These are phyloP conservation scores for Lactarius pseudohatsudake DNA, from an alignment of 768 basidiomycete species.

Conservation along the genomic window DNA sequence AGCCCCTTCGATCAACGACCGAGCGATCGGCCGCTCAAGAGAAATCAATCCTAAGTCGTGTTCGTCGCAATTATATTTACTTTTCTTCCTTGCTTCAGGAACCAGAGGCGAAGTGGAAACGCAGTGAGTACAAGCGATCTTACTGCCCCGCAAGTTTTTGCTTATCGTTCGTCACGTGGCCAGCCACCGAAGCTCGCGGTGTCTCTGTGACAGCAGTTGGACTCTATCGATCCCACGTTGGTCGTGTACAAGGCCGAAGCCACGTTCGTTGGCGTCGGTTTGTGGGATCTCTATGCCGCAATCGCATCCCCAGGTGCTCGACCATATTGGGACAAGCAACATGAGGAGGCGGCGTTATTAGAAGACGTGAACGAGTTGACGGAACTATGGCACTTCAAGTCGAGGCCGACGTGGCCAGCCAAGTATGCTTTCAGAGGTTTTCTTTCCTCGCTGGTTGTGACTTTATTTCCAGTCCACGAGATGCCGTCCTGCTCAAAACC, in stretches of 20 bases:
- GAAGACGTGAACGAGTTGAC: conserved; percentile 91
- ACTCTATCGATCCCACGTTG: conserved; percentile 95
- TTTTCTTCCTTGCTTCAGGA: conserved; percentile 96
- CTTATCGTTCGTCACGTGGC: conserved; percentile 21
- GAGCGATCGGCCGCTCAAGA: conserved; percentile 61
- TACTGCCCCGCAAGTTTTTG: conserved; percentile 11
- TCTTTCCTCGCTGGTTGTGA: conserved; percentile 26
- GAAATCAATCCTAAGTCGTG: conserved; percentile 81
- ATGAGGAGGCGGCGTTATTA: conserved; percentile 81
- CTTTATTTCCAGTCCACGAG: conserved; percentile 63
- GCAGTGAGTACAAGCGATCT: conserved; percentile 54
- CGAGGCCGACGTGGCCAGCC: conserved; percentile 90
- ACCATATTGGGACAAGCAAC: conserved; percentile 84
- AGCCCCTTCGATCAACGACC: conserved; percentile 40
- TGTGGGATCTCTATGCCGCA: conserved; percentile 92
- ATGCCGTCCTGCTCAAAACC: conserved; percentile 87
- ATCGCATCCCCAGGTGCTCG: conserved; percentile 85
- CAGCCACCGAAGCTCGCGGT: conserved; percentile 82
- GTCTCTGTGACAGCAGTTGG: conserved; percentile 93
- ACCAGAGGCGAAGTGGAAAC: conserved; percentile 96
- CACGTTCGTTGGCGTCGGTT: conserved; percentile 90
- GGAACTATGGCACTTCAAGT: conserved; percentile 91
- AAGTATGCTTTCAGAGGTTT: conserved; percentile 54
- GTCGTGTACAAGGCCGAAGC: conserved; percentile 97
- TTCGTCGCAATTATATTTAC: conserved; percentile 94